Evolutionary conservation across 139 green algal species (phyloP).

Genomic region (Coccomyxa sp.): DNA sequence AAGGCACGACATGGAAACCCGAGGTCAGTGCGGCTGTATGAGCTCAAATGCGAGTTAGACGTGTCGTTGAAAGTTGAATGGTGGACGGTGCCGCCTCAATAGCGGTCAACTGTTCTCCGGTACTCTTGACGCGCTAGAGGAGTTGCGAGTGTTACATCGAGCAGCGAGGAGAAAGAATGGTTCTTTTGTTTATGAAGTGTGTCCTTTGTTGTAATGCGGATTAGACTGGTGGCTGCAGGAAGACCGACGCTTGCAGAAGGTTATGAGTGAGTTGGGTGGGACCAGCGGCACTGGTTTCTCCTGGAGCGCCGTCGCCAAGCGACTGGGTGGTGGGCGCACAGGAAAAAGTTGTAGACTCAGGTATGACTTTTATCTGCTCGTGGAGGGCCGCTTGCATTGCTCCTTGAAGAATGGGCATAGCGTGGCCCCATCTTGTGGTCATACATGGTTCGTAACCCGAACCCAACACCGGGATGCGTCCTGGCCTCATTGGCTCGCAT

Average conservation of each 20-base stretch:
- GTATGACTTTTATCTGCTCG: neutral
- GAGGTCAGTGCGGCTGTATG: neutral
- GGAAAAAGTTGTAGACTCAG: constrained; percentile 68
- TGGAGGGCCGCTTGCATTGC: neutral
- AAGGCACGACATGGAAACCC: neutral
- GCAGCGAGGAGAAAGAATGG: no score
- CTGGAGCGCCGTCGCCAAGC: neutral
- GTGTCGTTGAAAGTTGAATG: no score
- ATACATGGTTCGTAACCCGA: neutral
- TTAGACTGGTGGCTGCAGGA: neutral
- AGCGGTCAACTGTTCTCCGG: no score
- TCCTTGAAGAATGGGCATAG: no score
- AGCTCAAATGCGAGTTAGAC: no score
- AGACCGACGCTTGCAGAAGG: neutral
- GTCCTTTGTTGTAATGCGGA: no score
- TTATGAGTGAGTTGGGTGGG: neutral
- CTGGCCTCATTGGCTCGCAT: no score
- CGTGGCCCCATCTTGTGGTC: neutral
- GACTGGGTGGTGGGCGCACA: constrained; percentile 28
- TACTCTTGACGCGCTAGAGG: no score
- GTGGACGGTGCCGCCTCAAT: no score
- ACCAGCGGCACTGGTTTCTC: neutral
- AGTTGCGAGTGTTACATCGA: no score
- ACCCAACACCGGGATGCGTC: no score
- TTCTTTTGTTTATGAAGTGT: neutral